Evolutionary conservation across 805 yeast species (phyloP), one percentile per base, ranked within the genome.

Genomic region (Wickerhamiella dianesei): DNA sequence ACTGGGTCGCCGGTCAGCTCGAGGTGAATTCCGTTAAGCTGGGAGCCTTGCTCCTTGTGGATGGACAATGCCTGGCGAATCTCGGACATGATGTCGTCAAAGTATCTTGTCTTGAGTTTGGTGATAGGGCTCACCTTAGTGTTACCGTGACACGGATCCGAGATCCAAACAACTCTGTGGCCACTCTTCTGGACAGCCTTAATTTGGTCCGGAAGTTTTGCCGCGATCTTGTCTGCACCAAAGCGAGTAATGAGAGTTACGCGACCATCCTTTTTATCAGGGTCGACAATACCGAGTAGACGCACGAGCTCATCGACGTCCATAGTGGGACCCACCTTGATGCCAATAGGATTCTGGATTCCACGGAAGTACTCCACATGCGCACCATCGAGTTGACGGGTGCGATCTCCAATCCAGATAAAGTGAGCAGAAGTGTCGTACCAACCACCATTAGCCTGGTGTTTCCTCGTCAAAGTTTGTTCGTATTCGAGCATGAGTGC

Each of bases 321-420:
- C 61, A 67, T 68, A 2, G 67, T 42, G n/a, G 72, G 72, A 3
- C 72, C 72, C 1, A 67, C 71, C 53, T 67, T 67, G 50, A 68
- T 59, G 3, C 72, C 72, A 43, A 67, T 64, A 3, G 72, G 72
- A 50, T 67, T 67, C 50, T 57, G 58, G 2, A 67, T 58, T 4
- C 72, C 72, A 25, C 72, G 53, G 59, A 67, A 67, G 50, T 64
- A 67, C 57, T 67, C 72, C 20, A 67, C 72, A 46, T 67, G 72
- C n/a, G 72, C 72, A 16, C 72, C 70, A 43, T 66, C 64, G 2
- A 66, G 53, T 55, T 68, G 72, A 9, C 72, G 56, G 1, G 72
- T 67, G 29, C 72, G 61, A 50, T 67, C 72, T 20, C 72, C 72
- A 20, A 67, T 68, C 71, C 71, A 67, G 22, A 67, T 56, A 51